Evolutionary conservation across 192 early-diverging fungal genomes (phyloP).

Genomic region (Umbelopsis sp.): DNA sequence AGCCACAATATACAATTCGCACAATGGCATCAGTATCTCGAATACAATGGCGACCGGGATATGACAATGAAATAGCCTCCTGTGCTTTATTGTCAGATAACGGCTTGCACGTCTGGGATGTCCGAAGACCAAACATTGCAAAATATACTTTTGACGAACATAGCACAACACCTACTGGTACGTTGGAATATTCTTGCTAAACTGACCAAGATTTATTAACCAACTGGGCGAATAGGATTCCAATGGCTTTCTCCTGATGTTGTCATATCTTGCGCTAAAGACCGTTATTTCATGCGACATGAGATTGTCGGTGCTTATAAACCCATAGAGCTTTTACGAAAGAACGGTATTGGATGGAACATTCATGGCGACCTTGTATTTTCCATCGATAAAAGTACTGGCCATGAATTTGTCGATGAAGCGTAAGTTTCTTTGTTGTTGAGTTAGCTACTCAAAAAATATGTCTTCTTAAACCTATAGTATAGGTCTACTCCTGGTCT

Average conservation of each 20-base stretch:
- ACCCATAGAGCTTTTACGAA: constrained; percentile 51
- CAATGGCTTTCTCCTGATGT: constrained; percentile 65
- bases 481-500: constrained; percentile 18
- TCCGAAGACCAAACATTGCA: constrained; percentile 68
- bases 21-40: constrained; percentile 69
- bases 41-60: constrained; percentile 72
- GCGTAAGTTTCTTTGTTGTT: constrained; percentile 24
- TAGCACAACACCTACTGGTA: constrained; percentile 70
- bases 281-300: constrained; percentile 70
- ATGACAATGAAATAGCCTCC: constrained; percentile 71
- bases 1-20: constrained; percentile 62
- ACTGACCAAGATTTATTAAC: too few relatives aligned
- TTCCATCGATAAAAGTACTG: constrained; percentile 51
- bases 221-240: constrained; percentile 48
- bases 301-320: constrained; percentile 52
- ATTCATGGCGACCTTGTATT: constrained; percentile 68
- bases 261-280: constrained; percentile 77
- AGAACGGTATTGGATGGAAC: constrained; percentile 64
- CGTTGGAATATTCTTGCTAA: too few relatives aligned
- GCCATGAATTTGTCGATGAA: constrained; percentile 39
- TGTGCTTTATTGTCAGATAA: constrained; percentile 64
- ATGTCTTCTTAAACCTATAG: background rate
- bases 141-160: constrained; percentile 71
- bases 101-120: constrained; percentile 75
- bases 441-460: background rate